Base-by-base conservation (phyloP, 148 eudicot species). In the Chenopodium suecicum region DNA sequence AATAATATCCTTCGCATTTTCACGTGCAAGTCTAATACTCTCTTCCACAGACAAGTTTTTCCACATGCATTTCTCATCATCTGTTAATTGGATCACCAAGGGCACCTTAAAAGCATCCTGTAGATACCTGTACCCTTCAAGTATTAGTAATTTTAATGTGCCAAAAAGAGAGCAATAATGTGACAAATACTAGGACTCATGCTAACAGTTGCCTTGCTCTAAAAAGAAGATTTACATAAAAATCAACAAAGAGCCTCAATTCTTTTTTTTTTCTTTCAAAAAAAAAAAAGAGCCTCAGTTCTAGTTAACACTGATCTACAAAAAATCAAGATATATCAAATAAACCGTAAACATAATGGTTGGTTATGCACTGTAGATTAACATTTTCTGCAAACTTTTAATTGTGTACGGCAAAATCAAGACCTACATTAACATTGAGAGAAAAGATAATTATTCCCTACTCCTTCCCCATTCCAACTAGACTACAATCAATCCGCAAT, bases 61-160 rank as follows among this genome's bases (percentile, higher is more conserved):
- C 98, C 98, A 95, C 94, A 95, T 91, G 84, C 94, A 94, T 82
- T 95, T 95, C 91, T 95, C 99, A 87, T 95, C 99, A 85, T 95
- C 98, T 27, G 98, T 95, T 80, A 95, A 83, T 74, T 95, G 98
- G 78, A 95, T 95, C 71, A 95, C 98, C 76, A 95, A 93, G 34
- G 98, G 98, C 63, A 95, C 98, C 89, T 93, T 93, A 82, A 95
- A 95, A 82, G 93, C 98, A 77, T 95, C 98, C 90, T 95, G 98
- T 90, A 95, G 87, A 85, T 95, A 95, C 86, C 98, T 95, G 85
- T 82, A 93, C 70, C 23, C 85, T 48, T 83, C 77, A 76, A 70
- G 65, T 68, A 73, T 88, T 78, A 85, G 60, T 83, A 50, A 77
- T 23, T 74, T 41, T 23, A 74, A 31, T 56, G 31, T 75, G 16